Percentiles rank a stretch among this genome's conserved stretches.
Evolutionary conservation across 345 rosid genomes (phyloP).

Genomic region (Eutrema heterophyllum): DNA sequence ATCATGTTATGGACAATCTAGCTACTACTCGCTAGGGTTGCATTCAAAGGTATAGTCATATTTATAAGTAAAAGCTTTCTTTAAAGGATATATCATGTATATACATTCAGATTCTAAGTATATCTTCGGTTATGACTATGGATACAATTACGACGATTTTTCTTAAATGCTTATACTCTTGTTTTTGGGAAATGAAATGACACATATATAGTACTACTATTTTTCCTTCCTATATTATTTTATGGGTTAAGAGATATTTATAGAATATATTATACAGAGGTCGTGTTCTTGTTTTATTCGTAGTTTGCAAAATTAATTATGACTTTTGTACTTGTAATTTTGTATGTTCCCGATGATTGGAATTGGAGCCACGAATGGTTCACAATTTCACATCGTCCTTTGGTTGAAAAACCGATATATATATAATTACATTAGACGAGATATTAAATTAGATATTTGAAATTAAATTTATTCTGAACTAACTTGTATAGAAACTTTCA

Average conservation of each 20-base stretch:
- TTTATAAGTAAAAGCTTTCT: not conserved
- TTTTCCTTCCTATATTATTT: too few species aligned
- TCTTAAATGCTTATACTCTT: not conserved
- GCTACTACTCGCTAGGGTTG: not conserved
- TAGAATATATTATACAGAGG: not conserved
- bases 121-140: not conserved
- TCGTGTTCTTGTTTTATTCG: slow-evolving; percentile 7
- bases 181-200: not conserved
- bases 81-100: not conserved
- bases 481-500: too few species aligned
- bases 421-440: too few species aligned
- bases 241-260: too few species aligned
- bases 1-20: not conserved
- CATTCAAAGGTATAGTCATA: not conserved
- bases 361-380: slow-evolving; percentile 4
- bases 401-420: not conserved
- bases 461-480: too few species aligned
- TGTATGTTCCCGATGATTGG: slow-evolving; percentile 17
- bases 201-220: too few species aligned
- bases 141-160: not conserved
- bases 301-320: not conserved
- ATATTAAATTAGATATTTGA: not conserved
- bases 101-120: not conserved
- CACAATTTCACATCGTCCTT: slow-evolving; percentile 2
- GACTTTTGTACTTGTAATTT: slow-evolving; percentile 13